A percentile compares a stretch with the other conserved stretches of the same genome.
These are phyloP conservation scores for Nicotiana obtusifolia DNA, from an alignment of 257 asterid genomes.

Conservation along the genomic window DNA sequence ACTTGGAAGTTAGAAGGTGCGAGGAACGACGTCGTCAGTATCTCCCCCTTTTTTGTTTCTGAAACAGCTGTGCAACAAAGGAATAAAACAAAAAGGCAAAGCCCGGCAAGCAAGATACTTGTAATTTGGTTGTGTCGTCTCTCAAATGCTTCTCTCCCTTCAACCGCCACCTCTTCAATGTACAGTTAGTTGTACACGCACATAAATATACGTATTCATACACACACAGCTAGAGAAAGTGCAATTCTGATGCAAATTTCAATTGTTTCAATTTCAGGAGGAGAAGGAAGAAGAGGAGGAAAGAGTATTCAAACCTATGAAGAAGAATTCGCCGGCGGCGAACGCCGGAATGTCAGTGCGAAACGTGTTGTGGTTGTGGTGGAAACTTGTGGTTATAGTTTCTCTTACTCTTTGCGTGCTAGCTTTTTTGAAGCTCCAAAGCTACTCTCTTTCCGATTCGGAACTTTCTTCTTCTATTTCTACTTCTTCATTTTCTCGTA, in stretches of 20 bases:
- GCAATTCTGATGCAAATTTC: not conserved
- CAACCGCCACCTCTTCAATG: slow-evolving; percentile 10
- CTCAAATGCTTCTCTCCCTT: slow-evolving; percentile 12
- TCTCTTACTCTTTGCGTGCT: slow-evolving; percentile 47
- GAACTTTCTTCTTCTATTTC: slow-evolving; percentile 12
- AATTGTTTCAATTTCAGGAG: slow-evolving; percentile 20
- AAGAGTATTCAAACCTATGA: slow-evolving; percentile 16
- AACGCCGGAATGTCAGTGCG: slow-evolving; percentile 42
- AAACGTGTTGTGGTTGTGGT: slow-evolving; percentile 49
- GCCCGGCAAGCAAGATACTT: not conserved
- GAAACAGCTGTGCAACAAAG: not conserved
- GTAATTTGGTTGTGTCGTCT: not conserved
- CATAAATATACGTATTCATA: not conserved
- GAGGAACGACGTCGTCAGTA: not conserved
- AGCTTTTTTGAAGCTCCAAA: slow-evolving; percentile 63
- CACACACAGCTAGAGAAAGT: not conserved
- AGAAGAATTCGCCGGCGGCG: slow-evolving; percentile 34
- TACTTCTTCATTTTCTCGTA: slow-evolving; percentile 26
- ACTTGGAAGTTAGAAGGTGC: not conserved
- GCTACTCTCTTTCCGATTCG: slow-evolving; percentile 34
- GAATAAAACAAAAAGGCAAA: not conserved
- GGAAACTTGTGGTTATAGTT: slow-evolving; percentile 54
- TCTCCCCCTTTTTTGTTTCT: not conserved
- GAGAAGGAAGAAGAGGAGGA: slow-evolving; percentile 28
- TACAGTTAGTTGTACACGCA: slow-evolving; percentile 6